Conservation (phyloP, 371 early-diverging fungal genomes). For the Capniomyces stellatus region DNA sequence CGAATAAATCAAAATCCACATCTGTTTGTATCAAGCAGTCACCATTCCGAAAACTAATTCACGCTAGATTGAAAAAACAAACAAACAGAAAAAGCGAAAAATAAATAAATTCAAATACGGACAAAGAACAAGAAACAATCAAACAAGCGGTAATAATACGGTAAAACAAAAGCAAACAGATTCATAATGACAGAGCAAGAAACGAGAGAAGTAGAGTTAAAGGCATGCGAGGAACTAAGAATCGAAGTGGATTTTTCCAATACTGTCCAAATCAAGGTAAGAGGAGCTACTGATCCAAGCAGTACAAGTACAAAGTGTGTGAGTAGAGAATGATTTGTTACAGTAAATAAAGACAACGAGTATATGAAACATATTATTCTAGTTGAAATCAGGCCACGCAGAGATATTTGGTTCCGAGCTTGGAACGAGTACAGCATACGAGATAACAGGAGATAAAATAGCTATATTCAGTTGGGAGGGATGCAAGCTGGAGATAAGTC, state of each 20-base stretch:
- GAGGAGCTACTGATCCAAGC: neutral
- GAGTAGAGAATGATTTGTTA: neutral
- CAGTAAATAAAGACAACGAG: neutral
- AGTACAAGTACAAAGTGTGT: neutral
- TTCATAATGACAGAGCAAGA: conserved; percentile 2
- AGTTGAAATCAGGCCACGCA: conserved; percentile 60
- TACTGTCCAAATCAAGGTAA: conserved; percentile 26
- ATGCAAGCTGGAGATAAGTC: conserved; percentile 46
- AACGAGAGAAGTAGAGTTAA: conserved; percentile 28
- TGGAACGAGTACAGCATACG: conserved; percentile 48
- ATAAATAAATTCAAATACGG: too few species aligned
- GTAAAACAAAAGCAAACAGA: too few species aligned
- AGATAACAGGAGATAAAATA: conserved; percentile 61
- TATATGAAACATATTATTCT: neutral
- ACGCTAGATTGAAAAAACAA: too few species aligned
- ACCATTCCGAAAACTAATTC: too few species aligned
- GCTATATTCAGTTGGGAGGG: conserved; percentile 93
- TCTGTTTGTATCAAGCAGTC: too few species aligned
- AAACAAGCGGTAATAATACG: too few species aligned
- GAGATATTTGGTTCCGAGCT: conserved; percentile 87
- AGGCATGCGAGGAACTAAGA: conserved; percentile 31
- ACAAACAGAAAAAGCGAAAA: too few species aligned
- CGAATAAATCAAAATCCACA: too few species aligned
- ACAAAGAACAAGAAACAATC: too few species aligned
- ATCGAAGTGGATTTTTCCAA: conserved; percentile 32